These are phyloP conservation scores for Fraxinus excelsior DNA, from an alignment of 257 asterid genomes.

Conservation along the genomic window DNA sequence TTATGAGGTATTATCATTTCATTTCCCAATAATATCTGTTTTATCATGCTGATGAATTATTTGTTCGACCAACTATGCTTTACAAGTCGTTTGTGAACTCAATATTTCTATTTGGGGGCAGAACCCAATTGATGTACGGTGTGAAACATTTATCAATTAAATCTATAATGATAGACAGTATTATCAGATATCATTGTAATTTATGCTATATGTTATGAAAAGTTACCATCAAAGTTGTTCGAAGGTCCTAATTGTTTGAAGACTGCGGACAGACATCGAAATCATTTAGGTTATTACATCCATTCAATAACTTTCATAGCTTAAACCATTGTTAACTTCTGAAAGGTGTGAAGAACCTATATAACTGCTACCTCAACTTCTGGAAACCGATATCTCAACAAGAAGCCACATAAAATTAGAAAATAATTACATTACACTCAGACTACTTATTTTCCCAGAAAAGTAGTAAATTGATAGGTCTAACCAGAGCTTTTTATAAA, in stretches of 20 bases:
- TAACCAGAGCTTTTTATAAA: not conserved
- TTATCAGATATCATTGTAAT: not conserved
- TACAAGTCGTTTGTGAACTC: not conserved
- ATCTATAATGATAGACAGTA: constrained; percentile 9
- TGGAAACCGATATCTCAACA: constrained; percentile 41
- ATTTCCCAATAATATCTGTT: constrained; percentile 14
- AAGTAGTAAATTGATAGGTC: not conserved
- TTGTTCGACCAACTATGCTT: not conserved
- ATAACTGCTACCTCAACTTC: constrained; percentile 44
- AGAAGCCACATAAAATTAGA: constrained; percentile 6
- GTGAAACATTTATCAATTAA: not conserved
- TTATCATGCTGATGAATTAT: constrained; percentile 1
- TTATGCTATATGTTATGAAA: not conserved
- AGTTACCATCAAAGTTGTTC: not conserved
- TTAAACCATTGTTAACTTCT: constrained; percentile 26
- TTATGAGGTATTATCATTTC: constrained; percentile 25
- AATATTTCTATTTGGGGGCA: not conserved
- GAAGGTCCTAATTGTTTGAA: not conserved
- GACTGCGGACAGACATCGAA: not conserved
- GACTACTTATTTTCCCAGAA: not conserved
- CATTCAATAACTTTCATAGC: constrained; percentile 19
- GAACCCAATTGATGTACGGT: constrained; percentile 6
- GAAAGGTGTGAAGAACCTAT: constrained; percentile 27
- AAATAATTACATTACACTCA: constrained; percentile 1
- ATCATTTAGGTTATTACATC: not conserved